Evolutionary conservation across 345 rosid genomes (phyloP), one percentile per base, ranked within the genome.

Genomic region (Eucalyptus erythrocorys): DNA sequence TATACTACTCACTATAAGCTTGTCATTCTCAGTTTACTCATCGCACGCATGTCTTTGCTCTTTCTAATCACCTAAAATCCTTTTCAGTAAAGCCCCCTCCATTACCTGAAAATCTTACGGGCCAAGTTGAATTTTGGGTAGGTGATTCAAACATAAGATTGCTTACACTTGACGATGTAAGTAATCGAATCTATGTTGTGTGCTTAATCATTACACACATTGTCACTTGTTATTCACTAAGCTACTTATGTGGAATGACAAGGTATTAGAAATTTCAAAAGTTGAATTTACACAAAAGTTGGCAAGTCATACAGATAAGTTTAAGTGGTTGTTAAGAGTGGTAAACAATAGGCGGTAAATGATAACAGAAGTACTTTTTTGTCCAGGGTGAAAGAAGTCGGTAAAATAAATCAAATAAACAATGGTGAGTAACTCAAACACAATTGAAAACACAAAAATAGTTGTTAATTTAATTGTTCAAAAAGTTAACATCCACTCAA

Each of bases 231-330:
- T 12, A 27, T 30, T 59, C 34, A 3, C 45, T 71, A 37, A 5
- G 45, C 27, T 10, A 71, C 45, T 5, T 10, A 2, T 10, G 42
- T 37, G 27, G 13, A 71, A 37, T 21, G 12, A 71, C 27, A 11
- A 13, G 13, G 0, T 5, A 37, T 71, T 37, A 19, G 5, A 3
- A 0, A 71, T 27, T 37, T 19, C 81, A 37, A 19, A 0, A 71
- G 45, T 19, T 71, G 42, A 34, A 71, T 40, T 42, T 19, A 16
- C 2, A 55, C 61, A 59, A 27, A 59, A 59, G 68, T 59, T 59
- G 68, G 68, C 68, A 27, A 59, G 68, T 59, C 32, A 27, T 6
- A 27, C 32, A 27, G 32, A 27, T 59, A 26, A 11, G 14, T 26
- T 3, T 19, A 21, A 53, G 57, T 53, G 57, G 26, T 21, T 53